phyloP scores from a whole-genome alignment of 257 asterid genomes.

The Solanum lignicaule region DNA sequence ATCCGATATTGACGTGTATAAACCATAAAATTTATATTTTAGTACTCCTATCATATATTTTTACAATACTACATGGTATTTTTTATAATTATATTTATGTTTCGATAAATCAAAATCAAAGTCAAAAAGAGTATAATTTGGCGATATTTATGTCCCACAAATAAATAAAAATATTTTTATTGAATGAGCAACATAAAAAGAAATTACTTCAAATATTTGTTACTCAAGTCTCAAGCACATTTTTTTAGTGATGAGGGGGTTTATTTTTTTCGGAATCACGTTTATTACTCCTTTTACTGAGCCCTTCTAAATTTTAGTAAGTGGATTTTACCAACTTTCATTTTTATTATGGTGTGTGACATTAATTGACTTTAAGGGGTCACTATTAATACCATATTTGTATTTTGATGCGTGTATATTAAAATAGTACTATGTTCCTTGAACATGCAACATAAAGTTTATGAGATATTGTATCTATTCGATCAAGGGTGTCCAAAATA shows the following conservation, averaged over 20 bases:
- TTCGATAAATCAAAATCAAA: too few relatives aligned
- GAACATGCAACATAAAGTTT: background rate
- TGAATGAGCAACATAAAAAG: background rate
- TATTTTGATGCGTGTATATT: too few relatives aligned
- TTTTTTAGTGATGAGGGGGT: background rate
- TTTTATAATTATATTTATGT: background rate
- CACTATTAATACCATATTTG: too few relatives aligned
- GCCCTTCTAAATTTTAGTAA: background rate
- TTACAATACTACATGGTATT: too few relatives aligned
- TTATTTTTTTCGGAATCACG: background rate
- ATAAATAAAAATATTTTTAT: too few relatives aligned
- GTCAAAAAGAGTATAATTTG: background rate
- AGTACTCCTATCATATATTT: background rate
- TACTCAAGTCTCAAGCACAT: too few relatives aligned
- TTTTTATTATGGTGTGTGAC: too few relatives aligned
- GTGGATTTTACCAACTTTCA: background rate
- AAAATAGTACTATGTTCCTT: background rate
- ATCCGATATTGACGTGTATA: conserved; percentile 2
- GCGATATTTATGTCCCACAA: background rate
- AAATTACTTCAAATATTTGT: too few relatives aligned
- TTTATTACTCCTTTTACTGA: background rate
- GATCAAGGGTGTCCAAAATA: background rate
- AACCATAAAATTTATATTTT: too few relatives aligned
- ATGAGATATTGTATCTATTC: background rate
- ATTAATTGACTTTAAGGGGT: too few relatives aligned